phyloP scores from a whole-genome alignment of 2,329 filamentous ascomycete genomes.

The Didymella sp. region DNA sequence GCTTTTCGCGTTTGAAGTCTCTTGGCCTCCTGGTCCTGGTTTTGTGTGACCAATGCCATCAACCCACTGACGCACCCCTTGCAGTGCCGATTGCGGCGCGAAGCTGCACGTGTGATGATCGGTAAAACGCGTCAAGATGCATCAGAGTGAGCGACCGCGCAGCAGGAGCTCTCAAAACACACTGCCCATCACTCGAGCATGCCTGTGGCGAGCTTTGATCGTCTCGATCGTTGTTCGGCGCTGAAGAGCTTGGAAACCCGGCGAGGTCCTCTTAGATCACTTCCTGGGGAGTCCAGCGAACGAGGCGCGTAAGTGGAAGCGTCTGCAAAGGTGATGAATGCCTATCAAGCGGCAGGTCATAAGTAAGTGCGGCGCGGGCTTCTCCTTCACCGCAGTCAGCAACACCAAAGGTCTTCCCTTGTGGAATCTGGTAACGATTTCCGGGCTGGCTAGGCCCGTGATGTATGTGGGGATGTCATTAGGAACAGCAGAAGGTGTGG shows the following conservation, averaged over 20 bases:
- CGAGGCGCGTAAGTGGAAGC: background rate
- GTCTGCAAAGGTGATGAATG: too few relatives aligned
- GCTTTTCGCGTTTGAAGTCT: background rate
- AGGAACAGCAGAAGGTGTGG: background rate
- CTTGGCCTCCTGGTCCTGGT: background rate
- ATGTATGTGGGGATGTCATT: background rate
- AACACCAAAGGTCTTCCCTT: background rate
- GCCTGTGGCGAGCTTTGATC: too few relatives aligned
- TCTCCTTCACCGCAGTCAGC: background rate
- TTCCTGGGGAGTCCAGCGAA: background rate
- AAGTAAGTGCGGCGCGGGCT: background rate
- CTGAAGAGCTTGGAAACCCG: background rate
- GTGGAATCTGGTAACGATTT: background rate
- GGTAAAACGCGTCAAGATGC: background rate
- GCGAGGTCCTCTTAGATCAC: background rate
- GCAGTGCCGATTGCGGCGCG: background rate
- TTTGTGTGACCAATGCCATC: background rate
- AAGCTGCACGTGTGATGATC: background rate
- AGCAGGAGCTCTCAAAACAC: background rate
- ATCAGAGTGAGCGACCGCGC: background rate
- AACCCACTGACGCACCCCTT: slow-evolving; percentile 5
- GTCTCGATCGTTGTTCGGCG: too few relatives aligned
- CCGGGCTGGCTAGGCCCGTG: background rate
- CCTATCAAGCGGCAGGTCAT: background rate
- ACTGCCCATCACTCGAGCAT: too few relatives aligned